These are phyloP conservation scores for Herpetomonas tarakana DNA, from an alignment of 208 protist species.

Conservation along the genomic window DNA sequence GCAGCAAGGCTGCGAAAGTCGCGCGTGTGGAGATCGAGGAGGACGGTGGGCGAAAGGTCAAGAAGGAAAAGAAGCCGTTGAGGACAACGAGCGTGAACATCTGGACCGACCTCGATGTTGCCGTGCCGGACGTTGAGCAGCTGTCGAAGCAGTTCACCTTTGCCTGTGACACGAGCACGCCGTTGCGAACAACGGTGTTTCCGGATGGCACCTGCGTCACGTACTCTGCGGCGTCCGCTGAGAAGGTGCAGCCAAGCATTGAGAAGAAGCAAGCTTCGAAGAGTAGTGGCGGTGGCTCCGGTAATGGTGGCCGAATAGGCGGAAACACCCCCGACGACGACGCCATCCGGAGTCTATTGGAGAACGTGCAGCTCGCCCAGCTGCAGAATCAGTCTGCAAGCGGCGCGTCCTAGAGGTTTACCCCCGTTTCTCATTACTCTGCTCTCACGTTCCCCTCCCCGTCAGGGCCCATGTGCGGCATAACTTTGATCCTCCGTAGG, in stretches of 20 bases:
- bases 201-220: slow-evolving; percentile 69
- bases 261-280: slow-evolving; percentile 22
- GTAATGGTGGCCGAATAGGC: not conserved
- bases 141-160: slow-evolving; percentile 51
- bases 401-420: not conserved
- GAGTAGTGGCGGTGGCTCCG: slow-evolving; percentile 6
- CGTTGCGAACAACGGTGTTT: slow-evolving; percentile 70
- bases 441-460: slow-evolving; percentile 7
- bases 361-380: slow-evolving; percentile 81
- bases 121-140: slow-evolving; percentile 20
- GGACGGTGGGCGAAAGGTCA: not conserved
- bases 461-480: too few species aligned
- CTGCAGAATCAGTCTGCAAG: slow-evolving; percentile 26
- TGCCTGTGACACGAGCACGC: slow-evolving; percentile 12
- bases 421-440: not conserved
- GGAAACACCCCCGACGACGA: slow-evolving; percentile 31
- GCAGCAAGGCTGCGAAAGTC: not conserved
- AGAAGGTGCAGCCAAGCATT: slow-evolving; percentile 33
- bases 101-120: slow-evolving; percentile 54
- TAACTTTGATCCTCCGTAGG: too few species aligned
- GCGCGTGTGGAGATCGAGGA: not conserved
- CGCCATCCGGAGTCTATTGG: slow-evolving; percentile 73
- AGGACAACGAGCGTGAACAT: slow-evolving; percentile 60
- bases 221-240: slow-evolving; percentile 61
- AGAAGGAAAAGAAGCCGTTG: slow-evolving; percentile 17